Evolutionary conservation across 192 early-diverging fungal genomes (phyloP).

Genomic region (Gamsiella multidivaricata): DNA sequence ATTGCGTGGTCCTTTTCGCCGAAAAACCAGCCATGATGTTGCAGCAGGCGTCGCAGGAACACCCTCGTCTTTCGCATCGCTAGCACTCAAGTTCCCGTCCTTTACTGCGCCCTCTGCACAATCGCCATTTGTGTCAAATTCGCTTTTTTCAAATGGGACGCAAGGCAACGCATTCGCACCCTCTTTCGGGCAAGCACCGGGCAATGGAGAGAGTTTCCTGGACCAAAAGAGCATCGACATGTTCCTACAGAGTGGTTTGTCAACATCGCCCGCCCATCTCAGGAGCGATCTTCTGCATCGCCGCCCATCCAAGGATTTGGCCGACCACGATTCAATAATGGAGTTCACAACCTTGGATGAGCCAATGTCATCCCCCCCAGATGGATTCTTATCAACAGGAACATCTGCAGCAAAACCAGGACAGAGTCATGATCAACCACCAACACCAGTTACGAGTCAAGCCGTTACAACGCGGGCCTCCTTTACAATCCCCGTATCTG

Average conservation of each 20-base stretch:
- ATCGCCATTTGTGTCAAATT: slow-evolving; percentile 38
- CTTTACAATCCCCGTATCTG: slow-evolving; percentile 9
- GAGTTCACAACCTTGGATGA: slow-evolving; percentile 47
- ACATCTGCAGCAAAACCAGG: neutral
- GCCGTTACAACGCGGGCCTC: slow-evolving; percentile 3
- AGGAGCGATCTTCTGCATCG: neutral
- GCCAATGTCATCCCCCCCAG: slow-evolving; percentile 34
- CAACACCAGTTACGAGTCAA: neutral
- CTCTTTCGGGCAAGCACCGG: slow-evolving; percentile 16
- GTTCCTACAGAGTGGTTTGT: slow-evolving; percentile 22
- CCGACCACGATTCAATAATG: slow-evolving; percentile 33
- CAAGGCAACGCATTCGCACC: slow-evolving; percentile 14
- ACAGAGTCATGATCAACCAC: neutral
- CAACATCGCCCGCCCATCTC: neutral
- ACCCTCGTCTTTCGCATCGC: neutral
- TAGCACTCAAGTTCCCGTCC: neutral
- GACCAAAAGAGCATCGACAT: slow-evolving; percentile 45
- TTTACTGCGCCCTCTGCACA: neutral
- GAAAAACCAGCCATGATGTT: slow-evolving; percentile 53
- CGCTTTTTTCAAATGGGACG: slow-evolving; percentile 31
- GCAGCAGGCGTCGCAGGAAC: neutral
- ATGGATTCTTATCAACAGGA: slow-evolving; percentile 1
- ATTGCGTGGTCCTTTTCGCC: slow-evolving; percentile 40
- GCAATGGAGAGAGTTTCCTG: slow-evolving; percentile 27
- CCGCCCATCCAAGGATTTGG: slow-evolving; percentile 1